phyloP scores from a whole-genome alignment of 176 grass and related monocot genomes.

The Avena sativa region DNA sequence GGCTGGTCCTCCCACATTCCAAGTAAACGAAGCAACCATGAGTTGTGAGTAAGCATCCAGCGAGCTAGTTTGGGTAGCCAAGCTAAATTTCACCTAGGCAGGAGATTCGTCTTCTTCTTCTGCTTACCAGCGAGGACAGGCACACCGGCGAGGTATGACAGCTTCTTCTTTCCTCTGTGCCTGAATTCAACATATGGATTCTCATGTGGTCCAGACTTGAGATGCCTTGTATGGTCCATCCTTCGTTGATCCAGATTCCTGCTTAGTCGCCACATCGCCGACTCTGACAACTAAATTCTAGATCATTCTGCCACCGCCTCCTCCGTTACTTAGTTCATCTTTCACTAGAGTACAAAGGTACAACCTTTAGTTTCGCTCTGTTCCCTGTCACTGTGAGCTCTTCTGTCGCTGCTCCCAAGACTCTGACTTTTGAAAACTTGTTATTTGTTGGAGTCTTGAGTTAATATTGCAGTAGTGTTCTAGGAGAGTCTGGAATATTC shows the following conservation, averaged over 20 bases:
- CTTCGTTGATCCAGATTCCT: neutral
- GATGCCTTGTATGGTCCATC: neutral
- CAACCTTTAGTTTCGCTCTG: neutral
- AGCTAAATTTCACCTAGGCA: neutral
- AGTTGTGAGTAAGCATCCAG: neutral
- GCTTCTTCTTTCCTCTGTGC: neutral
- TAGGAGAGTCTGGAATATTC: too few relatives aligned
- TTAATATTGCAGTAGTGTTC: too few relatives aligned
- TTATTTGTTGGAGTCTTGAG: too few relatives aligned
- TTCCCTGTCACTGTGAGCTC: neutral
- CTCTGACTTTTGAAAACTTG: too few relatives aligned
- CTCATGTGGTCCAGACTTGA: neutral
- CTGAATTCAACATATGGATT: neutral
- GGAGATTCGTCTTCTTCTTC: neutral
- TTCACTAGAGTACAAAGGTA: neutral
- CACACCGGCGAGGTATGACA: neutral
- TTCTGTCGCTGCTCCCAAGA: neutral
- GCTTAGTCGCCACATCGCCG: neutral
- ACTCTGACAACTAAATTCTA: neutral
- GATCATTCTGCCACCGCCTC: neutral
- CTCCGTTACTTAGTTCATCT: neutral
- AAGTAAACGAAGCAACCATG: neutral
- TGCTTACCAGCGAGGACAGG: neutral
- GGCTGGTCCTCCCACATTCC: neutral
- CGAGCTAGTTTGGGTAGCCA: neutral